phyloP scores from a whole-genome alignment of 768 basidiomycete species.

The Mycena vulgaris region DNA sequence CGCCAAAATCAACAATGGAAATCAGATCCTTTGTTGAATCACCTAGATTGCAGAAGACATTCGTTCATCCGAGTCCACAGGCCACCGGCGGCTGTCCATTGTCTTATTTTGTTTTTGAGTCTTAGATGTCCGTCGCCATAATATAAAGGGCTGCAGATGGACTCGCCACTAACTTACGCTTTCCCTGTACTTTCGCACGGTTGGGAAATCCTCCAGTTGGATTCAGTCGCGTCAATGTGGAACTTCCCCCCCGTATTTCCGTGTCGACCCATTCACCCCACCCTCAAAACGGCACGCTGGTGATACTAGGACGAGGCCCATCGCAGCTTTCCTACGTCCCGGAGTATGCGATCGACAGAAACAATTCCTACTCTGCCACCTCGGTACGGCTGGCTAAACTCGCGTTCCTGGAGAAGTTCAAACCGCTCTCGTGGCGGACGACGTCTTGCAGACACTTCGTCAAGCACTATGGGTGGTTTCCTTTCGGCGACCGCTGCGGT shows the following conservation, averaged over 20 bases:
- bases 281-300: not conserved
- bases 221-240: no score
- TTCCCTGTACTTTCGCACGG: no score
- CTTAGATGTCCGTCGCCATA: no score
- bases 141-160: not conserved
- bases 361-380: no score
- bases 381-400: not conserved
- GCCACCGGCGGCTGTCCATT: not conserved
- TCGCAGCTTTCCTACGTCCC: not conserved
- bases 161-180: not conserved
- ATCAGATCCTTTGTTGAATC: no score
- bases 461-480: constrained; percentile 60
- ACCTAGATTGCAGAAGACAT: no score
- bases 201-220: no score
- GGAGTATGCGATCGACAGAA: no score
- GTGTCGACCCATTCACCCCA: not conserved
- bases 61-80: no score
- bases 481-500: constrained; percentile 56
- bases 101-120: not conserved
- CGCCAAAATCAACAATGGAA: no score
- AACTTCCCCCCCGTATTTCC: not conserved
- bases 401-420: not conserved
- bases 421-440: not conserved
- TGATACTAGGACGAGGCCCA: not conserved
- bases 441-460: constrained; percentile 58